phyloP scores from a whole-genome alignment of 2,329 filamentous ascomycete species.

The Penicillium polonicum region DNA sequence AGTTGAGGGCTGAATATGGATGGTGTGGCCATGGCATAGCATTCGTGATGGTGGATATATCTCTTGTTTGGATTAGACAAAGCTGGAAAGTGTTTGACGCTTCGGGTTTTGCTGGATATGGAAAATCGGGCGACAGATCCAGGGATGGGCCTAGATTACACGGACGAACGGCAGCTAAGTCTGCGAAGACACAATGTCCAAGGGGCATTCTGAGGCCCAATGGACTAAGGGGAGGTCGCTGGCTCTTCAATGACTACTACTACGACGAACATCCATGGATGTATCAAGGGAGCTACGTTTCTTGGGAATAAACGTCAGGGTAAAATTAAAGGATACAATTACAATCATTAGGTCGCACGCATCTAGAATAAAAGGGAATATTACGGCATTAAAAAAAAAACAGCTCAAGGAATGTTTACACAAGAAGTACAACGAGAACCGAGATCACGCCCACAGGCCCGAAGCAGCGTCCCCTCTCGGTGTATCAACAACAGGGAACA shows the following conservation, averaged over 20 bases:
- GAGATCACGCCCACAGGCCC: neutral
- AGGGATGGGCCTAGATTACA: too few relatives aligned
- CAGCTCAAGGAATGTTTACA: slow-evolving; percentile 27
- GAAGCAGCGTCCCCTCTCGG: slow-evolving; percentile 2
- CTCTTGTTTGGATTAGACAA: neutral
- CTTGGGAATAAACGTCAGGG: neutral
- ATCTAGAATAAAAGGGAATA: neutral
- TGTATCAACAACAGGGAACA: slow-evolving; percentile 8
- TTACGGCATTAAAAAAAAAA: slow-evolving; percentile 17
- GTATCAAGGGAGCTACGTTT: neutral
- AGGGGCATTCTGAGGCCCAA: neutral
- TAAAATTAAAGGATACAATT: neutral
- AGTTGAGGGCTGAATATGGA: neutral
- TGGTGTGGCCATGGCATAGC: neutral
- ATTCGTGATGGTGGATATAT: neutral
- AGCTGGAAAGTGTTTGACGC: neutral
- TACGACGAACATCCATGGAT: neutral
- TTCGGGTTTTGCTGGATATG: neutral
- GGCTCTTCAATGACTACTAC: neutral
- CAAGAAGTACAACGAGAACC: slow-evolving; percentile 16
- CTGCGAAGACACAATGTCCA: neutral
- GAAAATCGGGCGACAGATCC: neutral
- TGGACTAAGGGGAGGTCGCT: too few relatives aligned
- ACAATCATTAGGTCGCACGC: slow-evolving; percentile 9
- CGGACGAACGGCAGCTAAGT: neutral